Conservation (phyloP, 495 filamentous ascomycete genomes). For the Cercophora scortea region DNA sequence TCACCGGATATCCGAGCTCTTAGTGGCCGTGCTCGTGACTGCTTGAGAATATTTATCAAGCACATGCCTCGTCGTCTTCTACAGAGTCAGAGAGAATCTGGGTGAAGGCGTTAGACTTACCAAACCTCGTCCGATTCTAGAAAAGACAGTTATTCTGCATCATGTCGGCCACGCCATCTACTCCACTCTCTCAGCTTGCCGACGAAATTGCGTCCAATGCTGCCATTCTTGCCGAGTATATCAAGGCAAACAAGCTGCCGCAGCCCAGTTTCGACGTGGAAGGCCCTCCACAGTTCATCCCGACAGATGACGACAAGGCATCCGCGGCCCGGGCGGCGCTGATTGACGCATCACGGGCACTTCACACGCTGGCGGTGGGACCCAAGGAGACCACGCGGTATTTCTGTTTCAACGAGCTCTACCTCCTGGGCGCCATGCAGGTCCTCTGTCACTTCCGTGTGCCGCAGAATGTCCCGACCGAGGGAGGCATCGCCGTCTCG, state of each 20-base stretch:
- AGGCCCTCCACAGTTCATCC: slow-evolving; percentile 2
- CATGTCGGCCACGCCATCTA: too few species aligned
- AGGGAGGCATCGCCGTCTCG: slow-evolving; percentile 13
- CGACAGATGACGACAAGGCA: neutral
- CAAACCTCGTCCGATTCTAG: too few species aligned
- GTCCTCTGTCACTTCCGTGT: slow-evolving; percentile 20
- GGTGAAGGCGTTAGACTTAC: too few species aligned
- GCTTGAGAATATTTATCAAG: too few species aligned
- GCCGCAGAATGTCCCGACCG: slow-evolving; percentile 22
- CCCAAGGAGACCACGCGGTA: slow-evolving; percentile 7
- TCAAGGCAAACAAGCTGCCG: slow-evolving; percentile 4
- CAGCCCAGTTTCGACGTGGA: slow-evolving; percentile 9
- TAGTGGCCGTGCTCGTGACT: too few species aligned
- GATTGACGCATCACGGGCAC: slow-evolving; percentile 11
- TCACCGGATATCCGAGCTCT: too few species aligned
- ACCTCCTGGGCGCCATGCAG: slow-evolving; percentile 9
- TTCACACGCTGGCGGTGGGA: slow-evolving; percentile 11
- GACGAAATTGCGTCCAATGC: slow-evolving; percentile 4
- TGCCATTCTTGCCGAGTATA: neutral
- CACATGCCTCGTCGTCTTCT: too few species aligned
- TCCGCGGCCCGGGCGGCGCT: slow-evolving; percentile 2
- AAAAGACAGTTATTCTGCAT: too few species aligned
- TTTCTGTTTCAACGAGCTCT: slow-evolving; percentile 7
- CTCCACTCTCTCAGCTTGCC: slow-evolving; percentile 1
- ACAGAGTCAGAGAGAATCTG: too few species aligned